phyloP scores from a whole-genome alignment of 345 rosid genomes.

The Moringa oleifera region DNA sequence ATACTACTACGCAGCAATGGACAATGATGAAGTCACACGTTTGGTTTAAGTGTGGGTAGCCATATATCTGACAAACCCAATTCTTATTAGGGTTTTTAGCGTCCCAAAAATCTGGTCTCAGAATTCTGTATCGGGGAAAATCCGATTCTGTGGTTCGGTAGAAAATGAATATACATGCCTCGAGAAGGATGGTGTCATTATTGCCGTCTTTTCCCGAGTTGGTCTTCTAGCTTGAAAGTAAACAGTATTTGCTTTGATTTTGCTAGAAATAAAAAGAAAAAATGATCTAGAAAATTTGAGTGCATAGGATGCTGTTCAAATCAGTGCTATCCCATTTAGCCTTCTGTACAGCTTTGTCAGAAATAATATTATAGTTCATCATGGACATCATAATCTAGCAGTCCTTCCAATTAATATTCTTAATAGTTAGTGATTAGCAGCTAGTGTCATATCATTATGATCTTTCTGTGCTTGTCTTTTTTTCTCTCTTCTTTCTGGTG shows the following conservation, averaged over 20 bases:
- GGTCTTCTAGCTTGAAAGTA: slow-evolving; percentile 8
- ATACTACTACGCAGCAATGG: too few species aligned
- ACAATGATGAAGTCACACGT: background rate
- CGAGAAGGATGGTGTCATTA: slow-evolving; percentile 21
- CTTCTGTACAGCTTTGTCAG: slow-evolving; percentile 38
- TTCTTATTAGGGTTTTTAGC: slow-evolving; percentile 18
- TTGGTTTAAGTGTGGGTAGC: too few species aligned
- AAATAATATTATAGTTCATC: background rate
- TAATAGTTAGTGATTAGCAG: too few species aligned
- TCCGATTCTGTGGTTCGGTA: too few species aligned
- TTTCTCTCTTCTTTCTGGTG: too few species aligned
- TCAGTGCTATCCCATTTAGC: slow-evolving; percentile 39
- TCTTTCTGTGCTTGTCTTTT: too few species aligned
- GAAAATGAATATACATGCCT: slow-evolving; percentile 13
- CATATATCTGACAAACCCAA: slow-evolving; percentile 16
- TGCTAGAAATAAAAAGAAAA: background rate
- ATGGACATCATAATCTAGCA: too few species aligned
- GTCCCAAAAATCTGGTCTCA: slow-evolving; percentile 15
- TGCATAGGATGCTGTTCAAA: slow-evolving; percentile 56
- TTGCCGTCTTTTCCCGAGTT: slow-evolving; percentile 16
- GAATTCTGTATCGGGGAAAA: background rate
- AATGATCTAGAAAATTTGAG: slow-evolving; percentile 13
- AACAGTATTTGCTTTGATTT: slow-evolving; percentile 5
- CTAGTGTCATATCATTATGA: too few species aligned
- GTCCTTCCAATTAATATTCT: too few species aligned